A percentile compares a stretch with the other conserved stretches of the same genome.
These are phyloP conservation scores for Mucor irregularis DNA, from an alignment of 371 early-diverging fungal genomes.

Conservation along the genomic window DNA sequence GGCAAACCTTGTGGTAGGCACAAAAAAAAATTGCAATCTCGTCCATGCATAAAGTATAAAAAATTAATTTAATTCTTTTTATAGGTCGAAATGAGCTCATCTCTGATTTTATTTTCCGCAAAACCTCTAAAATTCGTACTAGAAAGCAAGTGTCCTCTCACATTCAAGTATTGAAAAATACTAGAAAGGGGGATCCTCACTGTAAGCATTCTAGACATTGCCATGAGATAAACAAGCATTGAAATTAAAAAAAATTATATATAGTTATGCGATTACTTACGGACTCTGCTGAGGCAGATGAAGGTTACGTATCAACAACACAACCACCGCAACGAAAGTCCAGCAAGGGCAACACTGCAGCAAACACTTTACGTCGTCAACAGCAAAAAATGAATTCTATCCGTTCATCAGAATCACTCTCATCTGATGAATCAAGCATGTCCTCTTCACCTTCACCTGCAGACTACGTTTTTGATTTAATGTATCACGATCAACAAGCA, in stretches of 20 bases:
- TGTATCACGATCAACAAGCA: constrained; percentile 33
- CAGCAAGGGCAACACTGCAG: not conserved
- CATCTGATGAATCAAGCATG: constrained; percentile 46
- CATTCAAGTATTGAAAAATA: constrained; percentile 76
- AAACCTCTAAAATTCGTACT: constrained; percentile 63
- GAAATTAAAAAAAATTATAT: no score
- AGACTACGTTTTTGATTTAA: constrained; percentile 48
- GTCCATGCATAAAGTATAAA: not conserved
- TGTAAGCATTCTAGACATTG: constrained; percentile 36
- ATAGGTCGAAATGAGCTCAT: constrained; percentile 77
- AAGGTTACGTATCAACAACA: constrained; percentile 17
- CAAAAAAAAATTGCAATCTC: constrained; percentile 6
- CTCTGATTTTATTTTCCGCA: constrained; percentile 71
- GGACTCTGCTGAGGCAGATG: constrained; percentile 42
- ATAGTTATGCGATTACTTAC: constrained; percentile 59
- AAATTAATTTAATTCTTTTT: not conserved
- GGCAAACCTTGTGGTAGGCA: constrained; percentile 71
- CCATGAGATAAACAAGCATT: not conserved
- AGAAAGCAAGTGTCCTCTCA: constrained; percentile 81
- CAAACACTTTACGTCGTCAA: not conserved
- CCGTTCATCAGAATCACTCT: constrained; percentile 24
- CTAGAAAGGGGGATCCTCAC: constrained; percentile 62
- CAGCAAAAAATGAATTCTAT: constrained; percentile 5
- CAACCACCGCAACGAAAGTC: constrained; percentile 4
- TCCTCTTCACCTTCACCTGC: constrained; percentile 43